Base-by-base conservation (phyloP, 331 rosid species). In the Malus hybrid region DNA sequence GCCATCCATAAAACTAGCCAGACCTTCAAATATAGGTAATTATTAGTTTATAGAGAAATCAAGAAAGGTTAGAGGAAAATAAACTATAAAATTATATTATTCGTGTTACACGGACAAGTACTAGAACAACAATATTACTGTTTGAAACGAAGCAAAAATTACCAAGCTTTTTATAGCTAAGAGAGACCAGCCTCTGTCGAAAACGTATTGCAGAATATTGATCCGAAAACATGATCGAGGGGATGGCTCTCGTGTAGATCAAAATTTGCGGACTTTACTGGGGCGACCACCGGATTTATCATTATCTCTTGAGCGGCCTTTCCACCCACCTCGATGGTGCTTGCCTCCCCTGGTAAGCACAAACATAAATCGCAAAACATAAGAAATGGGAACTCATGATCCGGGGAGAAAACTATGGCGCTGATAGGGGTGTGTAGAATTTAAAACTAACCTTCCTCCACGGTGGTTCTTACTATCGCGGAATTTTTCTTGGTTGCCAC, bases 341-440 rank as follows among this genome's bases (percentile, higher is more conserved):
- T 78, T 89, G 22, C 93, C 98, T 69, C 98, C 98, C 87, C 98
- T 91, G 84, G 28, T 7, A 60, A 26, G 42, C 68, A 19, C 10
- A 24, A 84, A 61, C 65, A 60, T 2, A 29, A 55, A 44, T 10
- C 3, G 3, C 24, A 22, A 42, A 81, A n/a, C 22, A 16, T 14
- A 16, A 5, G 22, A 52, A 52, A 42, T 42, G 48, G 48, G 48
- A 42, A 42, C 48, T 42, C 48, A 10, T 10, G 48, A 42, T 42
- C 48, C 48, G 14, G 48, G n/a, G 57, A 52, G 57, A 53, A 53
- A 53, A 14, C 48, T 42, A 42, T 1, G 14, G 5, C 14, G 48
- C 48, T 42, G 48, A 42, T 10, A 42, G 48, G 14, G 48, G 5
- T 10, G 46, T 39, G 14, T 42, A 10, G 48, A 10, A 42, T 42